Conservation (phyloP, 345 rosid species). For the Aquilaria yunnanensis region DNA sequence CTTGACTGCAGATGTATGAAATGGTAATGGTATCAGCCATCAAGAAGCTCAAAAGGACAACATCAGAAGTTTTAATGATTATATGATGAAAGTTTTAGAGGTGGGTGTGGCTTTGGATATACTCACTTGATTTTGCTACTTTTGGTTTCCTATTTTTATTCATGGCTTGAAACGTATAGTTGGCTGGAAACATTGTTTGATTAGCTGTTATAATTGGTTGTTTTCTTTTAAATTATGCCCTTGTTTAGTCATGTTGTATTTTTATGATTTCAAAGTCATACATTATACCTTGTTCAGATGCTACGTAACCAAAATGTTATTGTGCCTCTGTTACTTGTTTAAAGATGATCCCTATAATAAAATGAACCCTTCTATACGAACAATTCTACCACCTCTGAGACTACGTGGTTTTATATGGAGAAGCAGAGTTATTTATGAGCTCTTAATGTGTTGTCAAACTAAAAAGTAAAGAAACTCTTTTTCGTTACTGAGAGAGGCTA, state of each 20-base stretch:
- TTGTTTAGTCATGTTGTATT: background rate
- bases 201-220: background rate
- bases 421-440: too few species aligned
- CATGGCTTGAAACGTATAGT: background rate
- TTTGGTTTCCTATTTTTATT: background rate
- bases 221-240: background rate
- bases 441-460: background rate
- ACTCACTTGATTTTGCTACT: background rate
- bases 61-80: slow-evolving; percentile 81
- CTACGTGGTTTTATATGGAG: too few species aligned
- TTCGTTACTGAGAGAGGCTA: background rate
- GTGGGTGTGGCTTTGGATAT: slow-evolving; percentile 27
- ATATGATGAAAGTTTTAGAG: slow-evolving; percentile 94
- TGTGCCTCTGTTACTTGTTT: too few species aligned
- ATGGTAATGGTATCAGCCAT: slow-evolving; percentile 96
- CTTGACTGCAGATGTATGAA: slow-evolving; percentile 71
- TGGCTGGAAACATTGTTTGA: background rate
- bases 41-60: slow-evolving; percentile 98
- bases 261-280: background rate
- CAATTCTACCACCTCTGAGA: too few species aligned
- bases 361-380: too few species aligned
- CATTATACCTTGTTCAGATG: too few species aligned
- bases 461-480: background rate
- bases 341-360: too few species aligned
- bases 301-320: too few species aligned